A percentile compares a stretch with the other conserved stretches of the same genome.
Conservation (phyloP, 495 filamentous ascomycete species). For the Endocarpon pusillum region DNA sequence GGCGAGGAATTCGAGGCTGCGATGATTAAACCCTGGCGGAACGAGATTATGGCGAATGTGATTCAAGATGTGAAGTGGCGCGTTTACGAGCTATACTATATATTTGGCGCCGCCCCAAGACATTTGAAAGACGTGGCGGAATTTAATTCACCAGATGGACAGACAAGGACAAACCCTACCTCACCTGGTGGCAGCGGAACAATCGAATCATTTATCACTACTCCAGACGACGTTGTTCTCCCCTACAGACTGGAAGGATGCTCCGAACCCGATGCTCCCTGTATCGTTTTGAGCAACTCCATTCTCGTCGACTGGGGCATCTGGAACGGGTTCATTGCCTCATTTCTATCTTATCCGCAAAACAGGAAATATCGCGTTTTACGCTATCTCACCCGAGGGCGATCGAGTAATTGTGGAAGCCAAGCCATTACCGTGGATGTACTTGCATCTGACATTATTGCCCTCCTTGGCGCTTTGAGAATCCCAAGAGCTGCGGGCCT, state of each 20-base stretch:
- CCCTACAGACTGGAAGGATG: constrained; percentile 62
- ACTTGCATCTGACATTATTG: constrained; percentile 45
- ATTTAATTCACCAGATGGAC: constrained; percentile 35
- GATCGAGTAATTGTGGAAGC: constrained; percentile 24
- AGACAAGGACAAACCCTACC: constrained; percentile 34
- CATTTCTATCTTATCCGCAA: constrained; percentile 36
- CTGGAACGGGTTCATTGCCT: constrained; percentile 54
- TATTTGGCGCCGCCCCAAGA: constrained; percentile 57
- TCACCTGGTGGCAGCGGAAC: constrained; percentile 23
- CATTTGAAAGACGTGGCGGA: constrained; percentile 35
- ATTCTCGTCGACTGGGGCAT: constrained; percentile 56
- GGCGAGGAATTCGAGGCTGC: constrained; percentile 46
- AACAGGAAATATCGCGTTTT: constrained; percentile 51
- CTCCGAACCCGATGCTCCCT: constrained; percentile 38
- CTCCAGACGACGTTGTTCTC: constrained; percentile 45
- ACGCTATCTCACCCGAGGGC: constrained; percentile 52
- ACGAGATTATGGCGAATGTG: constrained; percentile 35
- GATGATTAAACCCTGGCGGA: constrained; percentile 37
- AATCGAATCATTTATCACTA: constrained; percentile 49
- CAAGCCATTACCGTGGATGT: constrained; percentile 44
- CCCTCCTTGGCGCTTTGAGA: constrained; percentile 39
- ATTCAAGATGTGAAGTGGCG: constrained; percentile 38
- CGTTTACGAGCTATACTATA: constrained; percentile 55
- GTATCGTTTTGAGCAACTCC: constrained; percentile 57
- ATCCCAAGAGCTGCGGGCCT: constrained; percentile 41